Conservation (phyloP, 2,329 filamentous ascomycete species). For the Cercospora beticola region DNA sequence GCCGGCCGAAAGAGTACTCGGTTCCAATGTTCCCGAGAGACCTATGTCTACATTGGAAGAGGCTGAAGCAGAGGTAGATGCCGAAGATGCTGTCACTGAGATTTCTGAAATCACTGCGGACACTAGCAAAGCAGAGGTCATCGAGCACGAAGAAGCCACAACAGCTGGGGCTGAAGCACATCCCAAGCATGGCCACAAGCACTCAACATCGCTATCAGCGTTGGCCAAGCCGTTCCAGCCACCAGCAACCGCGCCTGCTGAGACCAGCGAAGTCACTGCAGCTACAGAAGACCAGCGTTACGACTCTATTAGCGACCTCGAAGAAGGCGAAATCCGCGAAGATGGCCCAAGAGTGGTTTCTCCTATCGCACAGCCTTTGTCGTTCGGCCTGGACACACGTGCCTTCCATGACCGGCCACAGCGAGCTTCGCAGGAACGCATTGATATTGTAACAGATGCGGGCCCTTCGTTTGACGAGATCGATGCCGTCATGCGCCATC, state of each 20-base stretch:
- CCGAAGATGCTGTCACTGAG: conserved; percentile 20
- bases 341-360: conserved; percentile 22
- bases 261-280: neutral
- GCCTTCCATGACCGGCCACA: conserved; percentile 10
- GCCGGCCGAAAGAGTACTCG: conserved; percentile 26
- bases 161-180: conserved; percentile 5
- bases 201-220: conserved; percentile 62
- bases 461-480: conserved; percentile 73
- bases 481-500: conserved; percentile 85
- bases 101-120: conserved; percentile 21
- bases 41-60: conserved; percentile 22
- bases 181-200: conserved; percentile 23
- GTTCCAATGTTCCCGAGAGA: conserved; percentile 24
- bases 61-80: conserved; percentile 10
- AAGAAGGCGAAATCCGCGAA: conserved; percentile 37
- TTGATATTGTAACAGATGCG: conserved; percentile 24
- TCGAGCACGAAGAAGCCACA: conserved; percentile 6
- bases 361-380: conserved; percentile 15
- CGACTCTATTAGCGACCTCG: conserved; percentile 36
- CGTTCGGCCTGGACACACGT: conserved; percentile 9
- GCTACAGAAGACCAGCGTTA: conserved; percentile 18
- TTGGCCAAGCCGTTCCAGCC: conserved; percentile 66
- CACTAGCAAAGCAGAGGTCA: neutral
- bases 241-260: conserved; percentile 26
- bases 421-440: conserved; percentile 18